phyloP scores from a whole-genome alignment of 2,329 filamentous ascomycete species.

The Passalora sequoiae region DNA sequence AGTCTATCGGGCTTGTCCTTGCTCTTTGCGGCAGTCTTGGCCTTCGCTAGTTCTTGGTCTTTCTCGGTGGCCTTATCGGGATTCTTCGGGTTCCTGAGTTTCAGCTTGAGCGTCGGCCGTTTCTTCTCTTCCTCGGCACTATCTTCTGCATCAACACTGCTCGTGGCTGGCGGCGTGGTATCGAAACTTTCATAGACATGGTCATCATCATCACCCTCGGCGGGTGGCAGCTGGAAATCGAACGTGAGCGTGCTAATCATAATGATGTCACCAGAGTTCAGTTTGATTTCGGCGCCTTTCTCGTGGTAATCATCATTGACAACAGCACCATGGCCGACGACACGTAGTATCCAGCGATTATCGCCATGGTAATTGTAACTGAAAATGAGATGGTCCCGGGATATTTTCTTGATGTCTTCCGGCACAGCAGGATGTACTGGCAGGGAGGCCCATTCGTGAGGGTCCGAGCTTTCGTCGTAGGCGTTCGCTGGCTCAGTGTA shows the following conservation, averaged over 20 bases:
- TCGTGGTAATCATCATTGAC: conserved; percentile 49
- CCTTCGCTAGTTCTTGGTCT: conserved; percentile 12
- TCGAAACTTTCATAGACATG: conserved; percentile 10
- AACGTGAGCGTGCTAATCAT: conserved; percentile 68
- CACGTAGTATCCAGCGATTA: conserved; percentile 60
- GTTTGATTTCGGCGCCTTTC: conserved; percentile 50
- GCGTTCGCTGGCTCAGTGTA: conserved; percentile 27
- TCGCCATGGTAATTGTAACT: conserved; percentile 57
- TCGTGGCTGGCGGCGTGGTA: conserved; percentile 11
- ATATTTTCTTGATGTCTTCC: conserved; percentile 65
- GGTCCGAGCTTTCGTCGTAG: conserved; percentile 36
- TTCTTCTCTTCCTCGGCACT: conserved; percentile 50
- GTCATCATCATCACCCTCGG: conserved; percentile 49
- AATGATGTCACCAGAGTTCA: conserved; percentile 62
- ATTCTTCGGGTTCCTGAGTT: conserved; percentile 15
- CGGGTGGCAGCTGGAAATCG: conserved; percentile 64
- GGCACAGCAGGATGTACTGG: conserved; percentile 67
- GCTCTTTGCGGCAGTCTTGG: conserved; percentile 15
- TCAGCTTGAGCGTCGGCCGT: conserved; percentile 16
- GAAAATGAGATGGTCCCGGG: conserved; percentile 67
- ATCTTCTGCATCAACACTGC: conserved; percentile 39
- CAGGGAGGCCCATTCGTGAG: conserved; percentile 37
- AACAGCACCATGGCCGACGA: conserved; percentile 65
- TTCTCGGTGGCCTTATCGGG: conserved; percentile 15
- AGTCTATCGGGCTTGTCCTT: conserved; percentile 6